Conservation (phyloP, 495 filamentous ascomycete genomes). For the Talaromyces proteolyticus region DNA sequence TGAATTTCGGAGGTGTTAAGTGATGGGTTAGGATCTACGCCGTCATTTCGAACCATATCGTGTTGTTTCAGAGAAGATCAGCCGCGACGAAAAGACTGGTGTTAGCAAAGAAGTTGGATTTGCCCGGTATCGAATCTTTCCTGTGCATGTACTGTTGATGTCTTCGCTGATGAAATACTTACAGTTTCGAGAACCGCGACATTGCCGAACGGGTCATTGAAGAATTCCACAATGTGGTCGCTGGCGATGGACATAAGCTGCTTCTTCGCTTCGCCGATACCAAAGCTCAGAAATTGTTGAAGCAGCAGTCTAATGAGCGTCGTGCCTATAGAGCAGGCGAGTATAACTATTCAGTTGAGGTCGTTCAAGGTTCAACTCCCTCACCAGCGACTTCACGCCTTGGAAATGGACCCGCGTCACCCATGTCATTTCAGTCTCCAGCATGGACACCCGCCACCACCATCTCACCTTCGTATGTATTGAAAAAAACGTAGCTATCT, state of each 20-base stretch:
- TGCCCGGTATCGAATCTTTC: constrained; percentile 61
- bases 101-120: constrained; percentile 96
- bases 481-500: neutral
- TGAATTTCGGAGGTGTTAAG: neutral
- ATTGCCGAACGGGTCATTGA: constrained; percentile 80
- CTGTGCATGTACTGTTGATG: too few species aligned
- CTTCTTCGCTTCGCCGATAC: constrained; percentile 97
- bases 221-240: constrained; percentile 67
- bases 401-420: constrained; percentile 35
- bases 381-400: constrained; percentile 31
- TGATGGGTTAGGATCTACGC: constrained; percentile 26
- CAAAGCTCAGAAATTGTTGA: constrained; percentile 89
- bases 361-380: constrained; percentile 36
- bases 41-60: constrained; percentile 67
- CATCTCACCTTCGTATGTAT: constrained; percentile 41
- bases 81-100: constrained; percentile 74
- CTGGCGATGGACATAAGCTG: constrained; percentile 67
- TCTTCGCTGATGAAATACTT: too few species aligned
- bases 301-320: constrained; percentile 86
- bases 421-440: constrained; percentile 35
- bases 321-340: constrained; percentile 92
- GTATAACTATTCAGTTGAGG: constrained; percentile 65
- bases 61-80: constrained; percentile 87
- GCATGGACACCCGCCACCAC: constrained; percentile 45
- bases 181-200: constrained; percentile 82